Percentiles rank a stretch among this genome's conserved stretches.
Conservation (phyloP, 495 filamentous ascomycete genomes). For the Peziza echinospora region DNA sequence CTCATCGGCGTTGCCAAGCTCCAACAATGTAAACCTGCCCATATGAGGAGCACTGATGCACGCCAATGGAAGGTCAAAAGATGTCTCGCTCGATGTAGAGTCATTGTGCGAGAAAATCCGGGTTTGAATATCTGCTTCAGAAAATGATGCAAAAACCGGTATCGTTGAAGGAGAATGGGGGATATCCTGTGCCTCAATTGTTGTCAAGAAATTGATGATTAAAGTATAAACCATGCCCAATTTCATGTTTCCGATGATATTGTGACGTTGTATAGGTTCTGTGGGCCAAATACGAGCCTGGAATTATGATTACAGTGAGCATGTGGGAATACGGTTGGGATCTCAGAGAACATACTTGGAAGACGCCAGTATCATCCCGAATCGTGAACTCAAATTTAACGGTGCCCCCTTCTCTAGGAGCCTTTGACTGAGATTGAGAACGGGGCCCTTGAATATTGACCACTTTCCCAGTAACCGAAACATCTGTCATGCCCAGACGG, state of each 20-base stretch:
- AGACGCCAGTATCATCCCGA: neutral
- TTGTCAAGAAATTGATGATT: neutral
- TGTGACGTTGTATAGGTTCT: neutral
- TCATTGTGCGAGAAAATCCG: neutral
- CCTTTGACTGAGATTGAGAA: neutral
- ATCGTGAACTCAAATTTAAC: neutral
- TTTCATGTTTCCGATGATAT: neutral
- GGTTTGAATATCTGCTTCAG: neutral
- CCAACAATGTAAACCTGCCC: neutral
- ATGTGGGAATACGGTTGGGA: neutral
- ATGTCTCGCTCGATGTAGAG: neutral
- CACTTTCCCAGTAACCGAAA: neutral
- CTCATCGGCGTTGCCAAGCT: neutral
- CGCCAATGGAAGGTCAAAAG: neutral
- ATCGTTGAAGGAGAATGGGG: neutral
- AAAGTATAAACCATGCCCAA: neutral
- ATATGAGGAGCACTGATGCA: neutral
- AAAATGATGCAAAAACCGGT: neutral
- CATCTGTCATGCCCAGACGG: neutral
- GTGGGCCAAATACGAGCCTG: neutral
- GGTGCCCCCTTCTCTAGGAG: neutral
- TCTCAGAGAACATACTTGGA: neutral
- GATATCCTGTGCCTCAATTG: neutral
- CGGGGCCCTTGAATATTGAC: neutral
- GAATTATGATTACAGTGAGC: neutral